phyloP scores from a whole-genome alignment of 805 yeast species.

The Kuraishia floccosa region DNA sequence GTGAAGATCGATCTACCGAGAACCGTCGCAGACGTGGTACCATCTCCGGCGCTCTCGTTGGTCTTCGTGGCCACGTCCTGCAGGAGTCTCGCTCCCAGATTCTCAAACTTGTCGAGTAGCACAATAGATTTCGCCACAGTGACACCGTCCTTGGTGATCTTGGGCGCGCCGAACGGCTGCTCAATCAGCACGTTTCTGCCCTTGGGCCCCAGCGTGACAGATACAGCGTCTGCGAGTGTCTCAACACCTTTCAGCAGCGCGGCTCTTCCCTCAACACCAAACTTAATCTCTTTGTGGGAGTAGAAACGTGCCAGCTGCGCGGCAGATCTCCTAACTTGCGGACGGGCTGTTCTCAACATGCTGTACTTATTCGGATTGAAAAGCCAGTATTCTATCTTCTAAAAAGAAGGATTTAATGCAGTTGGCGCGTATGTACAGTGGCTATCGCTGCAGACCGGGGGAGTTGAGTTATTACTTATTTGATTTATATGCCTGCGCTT shows the following conservation, averaged over 20 bases:
- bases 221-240: constrained; percentile 89
- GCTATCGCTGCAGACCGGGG: too few species aligned
- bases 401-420: too few species aligned
- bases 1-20: constrained; percentile 92
- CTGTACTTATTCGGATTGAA: too few species aligned
- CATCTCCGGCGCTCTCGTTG: constrained; percentile 97
- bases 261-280: constrained; percentile 96
- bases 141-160: constrained; percentile 98
- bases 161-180: constrained; percentile 94
- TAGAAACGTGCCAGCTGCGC: constrained; percentile 33
- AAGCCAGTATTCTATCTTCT: too few species aligned
- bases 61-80: constrained; percentile 98
- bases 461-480: too few species aligned
- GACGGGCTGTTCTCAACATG: constrained; percentile 40
- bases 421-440: too few species aligned
- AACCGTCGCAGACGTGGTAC: constrained; percentile 96
- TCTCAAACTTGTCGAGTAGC: constrained; percentile 84
- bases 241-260: constrained; percentile 90
- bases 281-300: constrained; percentile 87
- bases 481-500: too few species aligned
- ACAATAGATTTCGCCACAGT: constrained; percentile 86
- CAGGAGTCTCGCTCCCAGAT: constrained; percentile 88
- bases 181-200: constrained; percentile 96
- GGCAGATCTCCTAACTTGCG: constrained; percentile 26
- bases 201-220: constrained; percentile 95